These are phyloP conservation scores for Nephelium lappaceum DNA, from an alignment of 345 rosid species.

Conservation along the genomic window DNA sequence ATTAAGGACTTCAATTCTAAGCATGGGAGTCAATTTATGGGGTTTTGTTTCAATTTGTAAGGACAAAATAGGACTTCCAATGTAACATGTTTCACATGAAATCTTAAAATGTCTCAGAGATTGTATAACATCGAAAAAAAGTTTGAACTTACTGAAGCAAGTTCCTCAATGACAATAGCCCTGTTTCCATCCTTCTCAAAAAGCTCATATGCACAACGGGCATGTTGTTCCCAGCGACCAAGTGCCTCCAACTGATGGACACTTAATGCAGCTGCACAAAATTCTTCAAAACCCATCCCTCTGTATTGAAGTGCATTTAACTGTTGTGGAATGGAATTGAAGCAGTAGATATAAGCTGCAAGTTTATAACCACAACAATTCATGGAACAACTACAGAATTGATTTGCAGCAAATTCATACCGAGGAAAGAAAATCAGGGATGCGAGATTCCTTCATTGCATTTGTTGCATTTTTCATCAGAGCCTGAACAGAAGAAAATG, in stretches of 20 bases:
- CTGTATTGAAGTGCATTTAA: slow-evolving; percentile 81
- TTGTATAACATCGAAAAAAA: background rate
- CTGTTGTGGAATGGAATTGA: slow-evolving; percentile 47
- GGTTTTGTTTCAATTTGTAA: background rate
- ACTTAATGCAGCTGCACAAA: slow-evolving; percentile 90
- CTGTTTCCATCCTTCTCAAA: slow-evolving; percentile 94
- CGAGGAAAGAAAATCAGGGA: slow-evolving; percentile 70
- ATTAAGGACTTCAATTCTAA: background rate
- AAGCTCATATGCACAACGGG: slow-evolving; percentile 78
- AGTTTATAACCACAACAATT: background rate
- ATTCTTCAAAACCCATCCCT: slow-evolving; percentile 94
- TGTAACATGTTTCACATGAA: background rate
- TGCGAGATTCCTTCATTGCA: slow-evolving; percentile 86
- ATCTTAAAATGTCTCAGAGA: background rate
- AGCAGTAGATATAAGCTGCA: slow-evolving; percentile 16
- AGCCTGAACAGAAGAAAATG: slow-evolving; percentile 48
- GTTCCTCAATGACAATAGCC: slow-evolving; percentile 85
- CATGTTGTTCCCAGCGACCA: slow-evolving; percentile 87
- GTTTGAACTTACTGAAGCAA: slow-evolving; percentile 71
- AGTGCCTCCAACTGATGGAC: slow-evolving; percentile 94
- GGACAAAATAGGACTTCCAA: background rate
- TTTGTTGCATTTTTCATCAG: slow-evolving; percentile 80
- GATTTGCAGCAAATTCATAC: slow-evolving; percentile 39
- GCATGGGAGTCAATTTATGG: background rate
- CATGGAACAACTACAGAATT: slow-evolving; percentile 12